Conservation (phyloP, 352 stramenopile species). For the Globisporangium paroecandrum region DNA sequence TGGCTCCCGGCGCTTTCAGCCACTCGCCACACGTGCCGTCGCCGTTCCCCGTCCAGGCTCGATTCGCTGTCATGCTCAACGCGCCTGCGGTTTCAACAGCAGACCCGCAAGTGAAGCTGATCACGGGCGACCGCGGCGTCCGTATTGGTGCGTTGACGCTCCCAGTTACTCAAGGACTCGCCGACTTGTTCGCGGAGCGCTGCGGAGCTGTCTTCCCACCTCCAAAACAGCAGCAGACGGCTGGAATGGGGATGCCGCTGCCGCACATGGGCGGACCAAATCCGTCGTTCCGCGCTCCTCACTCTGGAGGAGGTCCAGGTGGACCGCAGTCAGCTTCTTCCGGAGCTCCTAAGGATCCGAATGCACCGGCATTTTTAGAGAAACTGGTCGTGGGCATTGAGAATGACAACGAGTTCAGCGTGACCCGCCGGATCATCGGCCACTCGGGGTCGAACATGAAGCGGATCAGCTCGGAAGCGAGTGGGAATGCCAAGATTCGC, state of each 20-base stretch:
- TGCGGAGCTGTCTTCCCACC: conserved; percentile 43
- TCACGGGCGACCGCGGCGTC: conserved; percentile 59
- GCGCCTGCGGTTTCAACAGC: conserved; percentile 64
- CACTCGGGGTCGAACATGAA: conserved; percentile 82
- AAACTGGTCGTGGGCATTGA: conserved; percentile 86
- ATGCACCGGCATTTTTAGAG: conserved; percentile 44
- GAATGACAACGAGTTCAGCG: conserved; percentile 80
- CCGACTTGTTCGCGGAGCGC: conserved; percentile 70
- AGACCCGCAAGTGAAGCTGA: conserved; percentile 69
- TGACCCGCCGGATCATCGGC: conserved; percentile 82
- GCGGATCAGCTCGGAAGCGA: conserved; percentile 78
- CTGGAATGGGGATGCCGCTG: conserved; percentile 18
- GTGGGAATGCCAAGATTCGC: conserved; percentile 79
- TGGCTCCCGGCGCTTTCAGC: conserved; percentile 78
- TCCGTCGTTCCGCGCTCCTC: conserved; percentile 12
- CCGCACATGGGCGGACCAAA: conserved; percentile 14
- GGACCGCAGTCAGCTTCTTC: conserved; percentile 3
- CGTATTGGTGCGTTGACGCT: conserved; percentile 60
- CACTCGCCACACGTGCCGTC: conserved; percentile 51
- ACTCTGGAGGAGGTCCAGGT: conserved; percentile 12
- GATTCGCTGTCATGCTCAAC: conserved; percentile 67
- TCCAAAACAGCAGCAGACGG: conserved; percentile 34
- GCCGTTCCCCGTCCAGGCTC: conserved; percentile 69
- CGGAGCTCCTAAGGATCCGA: conserved; percentile 15
- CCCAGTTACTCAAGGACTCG: conserved; percentile 61